Evolutionary conservation across 2,329 filamentous ascomycete species (phyloP).

Genomic region (Fusarium temperatum): DNA sequence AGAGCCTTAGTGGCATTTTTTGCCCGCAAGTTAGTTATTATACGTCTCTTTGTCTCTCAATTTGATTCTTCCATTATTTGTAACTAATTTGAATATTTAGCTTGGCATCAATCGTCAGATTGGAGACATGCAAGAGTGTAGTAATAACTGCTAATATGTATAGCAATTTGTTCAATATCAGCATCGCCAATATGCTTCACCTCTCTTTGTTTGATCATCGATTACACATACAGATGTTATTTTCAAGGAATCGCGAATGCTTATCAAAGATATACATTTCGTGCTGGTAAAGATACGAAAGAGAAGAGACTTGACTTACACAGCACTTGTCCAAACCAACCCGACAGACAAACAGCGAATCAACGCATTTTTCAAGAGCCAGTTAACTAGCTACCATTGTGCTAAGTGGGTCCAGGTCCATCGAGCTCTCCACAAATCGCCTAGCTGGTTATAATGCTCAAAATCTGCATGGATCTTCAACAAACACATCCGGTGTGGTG

Average conservation of each 20-base stretch:
- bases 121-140: not conserved
- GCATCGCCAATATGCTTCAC: not conserved
- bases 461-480: not conserved
- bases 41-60: not conserved
- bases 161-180: not conserved
- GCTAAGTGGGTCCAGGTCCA: not conserved
- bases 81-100: not conserved
- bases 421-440: not conserved
- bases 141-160: not conserved
- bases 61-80: no score
- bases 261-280: not conserved
- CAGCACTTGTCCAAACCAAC: not conserved
- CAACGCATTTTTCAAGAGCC: not conserved
- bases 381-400: no score
- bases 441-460: accelerated
- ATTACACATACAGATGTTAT: not conserved
- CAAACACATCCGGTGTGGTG: slow-evolving; percentile 32
- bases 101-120: not conserved
- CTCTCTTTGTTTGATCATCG: not conserved
- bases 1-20: no score
- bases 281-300: not conserved
- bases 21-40: not conserved
- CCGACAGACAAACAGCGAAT: not conserved
- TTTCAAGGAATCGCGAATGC: not conserved
- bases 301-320: not conserved